These are phyloP conservation scores for Fraxinus greggii DNA, from an alignment of 305 asterid species.

Conservation along the genomic window DNA sequence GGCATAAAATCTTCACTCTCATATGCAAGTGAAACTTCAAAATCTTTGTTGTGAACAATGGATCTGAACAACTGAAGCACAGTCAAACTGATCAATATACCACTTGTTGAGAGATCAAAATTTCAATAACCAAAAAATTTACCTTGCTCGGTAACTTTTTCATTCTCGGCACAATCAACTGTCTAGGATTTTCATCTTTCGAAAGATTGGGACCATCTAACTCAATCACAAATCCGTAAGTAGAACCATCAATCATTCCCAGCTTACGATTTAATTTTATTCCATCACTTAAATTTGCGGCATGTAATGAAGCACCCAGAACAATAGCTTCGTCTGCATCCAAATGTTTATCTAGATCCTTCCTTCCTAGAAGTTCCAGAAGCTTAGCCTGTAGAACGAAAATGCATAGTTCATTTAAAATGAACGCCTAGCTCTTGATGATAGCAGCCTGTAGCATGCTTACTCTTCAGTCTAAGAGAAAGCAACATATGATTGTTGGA, in stretches of 20 bases:
- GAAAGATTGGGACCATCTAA: constrained; percentile 77
- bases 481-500: constrained; percentile 4
- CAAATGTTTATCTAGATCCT: constrained; percentile 89
- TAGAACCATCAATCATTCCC: constrained; percentile 97
- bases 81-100: constrained; percentile 22
- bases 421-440: constrained; percentile 18
- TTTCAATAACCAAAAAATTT: constrained; percentile 22
- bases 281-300: constrained; percentile 99
- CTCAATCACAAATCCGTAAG: constrained; percentile 75
- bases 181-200: constrained; percentile 81
- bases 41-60: constrained; percentile 76
- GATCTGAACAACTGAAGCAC: constrained; percentile 83
- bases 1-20: constrained; percentile 78
- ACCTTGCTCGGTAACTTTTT: constrained; percentile 97
- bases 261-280: constrained; percentile 96
- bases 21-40: constrained; percentile 87
- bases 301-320: constrained; percentile 92
- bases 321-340: constrained; percentile 98
- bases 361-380: constrained; percentile 95
- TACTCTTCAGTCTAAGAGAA: constrained; percentile 14
- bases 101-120: constrained; percentile 12
- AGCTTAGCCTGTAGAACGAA: constrained; percentile 71
- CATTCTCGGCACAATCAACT: constrained; percentile 91
- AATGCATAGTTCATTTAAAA: constrained; percentile 20
- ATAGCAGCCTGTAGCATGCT: background rate